Evolutionary conservation across 2,329 filamentous ascomycete genomes (phyloP).

Genomic region (Botrytis squamosa): DNA sequence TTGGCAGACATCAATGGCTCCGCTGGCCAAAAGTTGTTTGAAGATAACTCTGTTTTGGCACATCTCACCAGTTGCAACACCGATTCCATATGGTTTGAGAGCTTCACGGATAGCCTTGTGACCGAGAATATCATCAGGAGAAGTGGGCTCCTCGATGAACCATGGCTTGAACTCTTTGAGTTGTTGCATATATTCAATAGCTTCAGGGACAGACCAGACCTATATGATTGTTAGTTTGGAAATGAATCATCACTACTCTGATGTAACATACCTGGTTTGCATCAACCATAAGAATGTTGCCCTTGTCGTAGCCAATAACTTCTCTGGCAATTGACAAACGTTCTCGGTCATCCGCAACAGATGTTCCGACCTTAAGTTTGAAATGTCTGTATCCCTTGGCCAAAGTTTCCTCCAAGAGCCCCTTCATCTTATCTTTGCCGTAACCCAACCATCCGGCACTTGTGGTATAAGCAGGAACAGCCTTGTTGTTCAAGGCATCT

Average conservation of each 20-base stretch:
- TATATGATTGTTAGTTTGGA: conserved; percentile 29
- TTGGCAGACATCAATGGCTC: conserved; percentile 84
- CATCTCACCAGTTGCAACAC: conserved; percentile 91
- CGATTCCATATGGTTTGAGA: conserved; percentile 70
- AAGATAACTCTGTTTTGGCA: conserved; percentile 93
- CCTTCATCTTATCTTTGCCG: conserved; percentile 81
- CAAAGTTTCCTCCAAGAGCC: conserved; percentile 70
- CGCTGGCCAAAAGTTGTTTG: conserved; percentile 81
- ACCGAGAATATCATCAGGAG: conserved; percentile 83
- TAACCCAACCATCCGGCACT: conserved; percentile 92
- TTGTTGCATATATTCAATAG: conserved; percentile 81
- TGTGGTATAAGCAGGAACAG: conserved; percentile 89
- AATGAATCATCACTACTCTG: conserved; percentile 22
- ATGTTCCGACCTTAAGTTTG: conserved; percentile 84
- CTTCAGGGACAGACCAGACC: conserved; percentile 86
- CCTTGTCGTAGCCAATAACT: conserved; percentile 75
- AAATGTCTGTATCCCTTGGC: conserved; percentile 78
- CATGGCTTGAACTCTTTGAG: conserved; percentile 82
- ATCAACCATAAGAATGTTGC: conserved; percentile 81
- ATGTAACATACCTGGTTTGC: conserved; percentile 68
- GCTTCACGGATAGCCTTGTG: conserved; percentile 84
- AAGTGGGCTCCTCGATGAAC: conserved; percentile 95
- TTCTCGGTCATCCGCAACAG: conserved; percentile 67
- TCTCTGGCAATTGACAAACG: conserved; percentile 72
- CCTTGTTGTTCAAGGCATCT: conserved; percentile 70